Percentiles rank a stretch among this genome's conserved stretches.
These are phyloP conservation scores for Gaertneriomyces semiglobifer DNA, from an alignment of 192 early-diverging fungal species.

Conservation along the genomic window DNA sequence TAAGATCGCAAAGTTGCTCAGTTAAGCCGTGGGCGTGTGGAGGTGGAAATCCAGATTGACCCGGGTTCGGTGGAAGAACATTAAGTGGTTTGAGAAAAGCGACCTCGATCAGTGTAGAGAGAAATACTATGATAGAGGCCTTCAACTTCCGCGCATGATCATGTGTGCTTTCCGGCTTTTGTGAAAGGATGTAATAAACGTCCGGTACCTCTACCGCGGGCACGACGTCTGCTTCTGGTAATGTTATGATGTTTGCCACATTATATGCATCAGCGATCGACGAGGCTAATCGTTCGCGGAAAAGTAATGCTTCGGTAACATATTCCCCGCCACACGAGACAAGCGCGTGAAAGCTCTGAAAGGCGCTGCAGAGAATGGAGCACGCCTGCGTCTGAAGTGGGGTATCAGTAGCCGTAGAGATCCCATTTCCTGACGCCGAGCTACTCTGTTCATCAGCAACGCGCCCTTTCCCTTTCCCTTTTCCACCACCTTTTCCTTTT, in stretches of 20 bases:
- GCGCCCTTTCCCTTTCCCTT: conserved; percentile 23
- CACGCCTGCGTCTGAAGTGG: conserved; percentile 19
- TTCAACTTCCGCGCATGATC: conserved; percentile 41
- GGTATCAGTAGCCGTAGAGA: neutral
- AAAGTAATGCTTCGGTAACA: conserved; percentile 25
- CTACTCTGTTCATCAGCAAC: neutral
- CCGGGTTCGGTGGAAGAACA: conserved; percentile 9
- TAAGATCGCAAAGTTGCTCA: conserved; percentile 45
- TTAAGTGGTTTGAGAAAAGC: conserved; percentile 41
- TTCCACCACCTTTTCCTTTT: conserved; percentile 33
- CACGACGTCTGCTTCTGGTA: conserved; percentile 1
- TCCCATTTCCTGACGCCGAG: neutral
- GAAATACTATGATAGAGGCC: conserved; percentile 44
- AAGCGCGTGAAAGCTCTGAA: conserved; percentile 21
- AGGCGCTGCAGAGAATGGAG: conserved; percentile 16
- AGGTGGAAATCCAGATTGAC: conserved; percentile 5
- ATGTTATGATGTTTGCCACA: conserved; percentile 31
- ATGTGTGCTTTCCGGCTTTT: conserved; percentile 23
- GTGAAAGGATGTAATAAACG: conserved; percentile 33
- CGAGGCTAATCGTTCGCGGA: conserved; percentile 7
- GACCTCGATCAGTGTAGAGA: conserved; percentile 51
- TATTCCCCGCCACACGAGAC: conserved; percentile 12
- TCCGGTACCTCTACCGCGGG: neutral
- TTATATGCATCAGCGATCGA: conserved; percentile 34
- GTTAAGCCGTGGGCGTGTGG: conserved; percentile 12